Evolutionary conservation across 768 basidiomycete species (phyloP), one percentile per base, ranked within the genome.

Genomic region (Serendipita sp.): DNA sequence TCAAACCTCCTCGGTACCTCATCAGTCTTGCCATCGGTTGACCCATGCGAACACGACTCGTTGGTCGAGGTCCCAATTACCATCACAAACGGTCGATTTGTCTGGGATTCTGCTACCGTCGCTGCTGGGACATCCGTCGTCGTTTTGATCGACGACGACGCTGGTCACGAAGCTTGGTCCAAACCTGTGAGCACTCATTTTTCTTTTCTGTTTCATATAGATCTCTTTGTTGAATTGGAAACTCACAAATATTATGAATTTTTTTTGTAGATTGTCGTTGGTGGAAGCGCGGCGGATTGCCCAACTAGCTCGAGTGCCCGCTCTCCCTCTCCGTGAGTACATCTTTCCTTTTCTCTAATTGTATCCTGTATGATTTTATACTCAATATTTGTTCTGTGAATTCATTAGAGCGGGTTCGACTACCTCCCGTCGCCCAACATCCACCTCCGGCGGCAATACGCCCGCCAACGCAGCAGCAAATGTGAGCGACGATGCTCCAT

Each of bases 261-360:
- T 51, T 51, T 11, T 34, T 28, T 58, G 24, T 58, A 58, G 53
- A 58, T 58, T 31, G 53, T 58, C n/a, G 33, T 58, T 31, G 33
- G 24, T n/a, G 53, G 24, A 24, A 24, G 53, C 53, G 24, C 53
- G 13, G 20, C 53, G 22, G 20, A 24, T 24, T 58, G 24, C 30
- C 31, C 53, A 31, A 20, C 53, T 33, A 24, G 5, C 53, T 22
- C 53, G 26, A 34, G 24, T 58, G 4, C 53, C 9, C 53, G 17
- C n/a, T 20, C 45, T 58, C 53, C 24, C 9, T 13, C 13, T 9
- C 24, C 31, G 26, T 26, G 33, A 5, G 30, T 4, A 24, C 11
- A 34, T 58, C 33, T 11, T 11, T 58, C 31, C 53, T 33, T 26
- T 33, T 9, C 26, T 26, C 16, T 51, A 51, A 13, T 51, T 13